These are phyloP conservation scores for Gigaspora rosea DNA, from an alignment of 192 early-diverging fungal genomes.

Conservation along the genomic window DNA sequence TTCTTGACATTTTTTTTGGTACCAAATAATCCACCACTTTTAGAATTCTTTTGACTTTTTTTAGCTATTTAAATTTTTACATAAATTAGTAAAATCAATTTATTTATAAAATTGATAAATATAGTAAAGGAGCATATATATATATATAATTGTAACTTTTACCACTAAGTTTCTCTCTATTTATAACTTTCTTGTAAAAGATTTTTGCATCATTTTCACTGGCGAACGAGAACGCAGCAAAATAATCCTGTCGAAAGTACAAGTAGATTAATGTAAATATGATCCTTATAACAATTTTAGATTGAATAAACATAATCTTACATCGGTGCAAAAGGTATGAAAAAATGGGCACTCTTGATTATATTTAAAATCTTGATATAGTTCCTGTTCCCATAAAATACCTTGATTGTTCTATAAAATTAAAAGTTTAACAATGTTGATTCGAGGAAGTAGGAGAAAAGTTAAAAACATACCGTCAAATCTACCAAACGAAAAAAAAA, in stretches of 20 bases:
- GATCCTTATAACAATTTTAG: neutral
- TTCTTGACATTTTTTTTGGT: constrained; percentile 51
- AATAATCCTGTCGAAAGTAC: constrained; percentile 44
- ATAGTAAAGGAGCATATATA: constrained; percentile 22
- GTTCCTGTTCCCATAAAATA: constrained; percentile 82
- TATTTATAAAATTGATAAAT: constrained; percentile 34
- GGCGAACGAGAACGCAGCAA: constrained; percentile 72
- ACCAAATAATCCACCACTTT: constrained; percentile 38
- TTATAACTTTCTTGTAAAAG: constrained; percentile 66
- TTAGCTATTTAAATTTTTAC: constrained; percentile 24
- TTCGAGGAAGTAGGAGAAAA: neutral
- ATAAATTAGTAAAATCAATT: neutral
- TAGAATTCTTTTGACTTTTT: constrained; percentile 44
- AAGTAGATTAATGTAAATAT: constrained; percentile 5
- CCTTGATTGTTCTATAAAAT: constrained; percentile 45
- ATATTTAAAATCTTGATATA: constrained; percentile 74
- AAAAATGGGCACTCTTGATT: constrained; percentile 64
- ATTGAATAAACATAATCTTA: constrained; percentile 36
- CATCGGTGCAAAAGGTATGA: constrained; percentile 70
- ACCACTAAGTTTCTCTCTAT: constrained; percentile 45
- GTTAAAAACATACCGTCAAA: constrained; percentile 44
- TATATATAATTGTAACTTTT: neutral
- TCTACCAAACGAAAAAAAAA: constrained; percentile 75
- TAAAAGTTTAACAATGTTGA: neutral
- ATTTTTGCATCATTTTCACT: constrained; percentile 65